A percentile compares a stretch with the other conserved stretches of the same genome.
Evolutionary conservation across 768 basidiomycete species (phyloP).

Genomic region (Clitopilus hobsonii): DNA sequence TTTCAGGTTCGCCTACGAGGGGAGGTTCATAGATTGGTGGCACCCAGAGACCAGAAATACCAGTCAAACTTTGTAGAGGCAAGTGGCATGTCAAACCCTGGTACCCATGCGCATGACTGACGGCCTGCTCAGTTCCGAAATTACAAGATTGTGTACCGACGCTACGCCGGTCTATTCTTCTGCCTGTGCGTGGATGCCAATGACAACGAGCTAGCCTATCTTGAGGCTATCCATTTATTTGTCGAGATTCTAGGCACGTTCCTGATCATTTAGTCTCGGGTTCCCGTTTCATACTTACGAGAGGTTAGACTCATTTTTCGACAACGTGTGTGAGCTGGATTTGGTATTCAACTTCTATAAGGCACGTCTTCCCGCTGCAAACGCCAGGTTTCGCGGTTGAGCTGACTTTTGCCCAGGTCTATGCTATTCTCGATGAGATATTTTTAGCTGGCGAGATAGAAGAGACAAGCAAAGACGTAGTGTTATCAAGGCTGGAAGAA

Average conservation of each 20-base stretch:
- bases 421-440: constrained; percentile 96
- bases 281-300: not conserved
- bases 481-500: constrained; percentile 83
- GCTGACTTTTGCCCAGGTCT: constrained; percentile 56
- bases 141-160: constrained; percentile 95
- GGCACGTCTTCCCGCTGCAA: constrained; percentile 30
- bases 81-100: constrained; percentile 16
- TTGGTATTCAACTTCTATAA: constrained; percentile 99
- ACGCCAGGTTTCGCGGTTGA: not conserved
- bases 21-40: constrained; percentile 94
- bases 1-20: constrained; percentile 85
- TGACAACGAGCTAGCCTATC: constrained; percentile 95
- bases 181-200: constrained; percentile 97
- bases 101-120: constrained; percentile 5
- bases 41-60: constrained; percentile 96
- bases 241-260: constrained; percentile 91
- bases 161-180: constrained; percentile 97
- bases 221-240: constrained; percentile 97
- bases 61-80: constrained; percentile 99
- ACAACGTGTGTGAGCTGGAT: constrained; percentile 97
- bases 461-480: constrained; percentile 97
- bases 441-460: constrained; percentile 98
- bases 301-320: constrained; percentile 87
- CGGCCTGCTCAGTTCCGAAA: constrained; percentile 74
- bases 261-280: constrained; percentile 2